Conservation (phyloP, 2,329 filamentous ascomycete species). For the Fusarium sambucinum region DNA sequence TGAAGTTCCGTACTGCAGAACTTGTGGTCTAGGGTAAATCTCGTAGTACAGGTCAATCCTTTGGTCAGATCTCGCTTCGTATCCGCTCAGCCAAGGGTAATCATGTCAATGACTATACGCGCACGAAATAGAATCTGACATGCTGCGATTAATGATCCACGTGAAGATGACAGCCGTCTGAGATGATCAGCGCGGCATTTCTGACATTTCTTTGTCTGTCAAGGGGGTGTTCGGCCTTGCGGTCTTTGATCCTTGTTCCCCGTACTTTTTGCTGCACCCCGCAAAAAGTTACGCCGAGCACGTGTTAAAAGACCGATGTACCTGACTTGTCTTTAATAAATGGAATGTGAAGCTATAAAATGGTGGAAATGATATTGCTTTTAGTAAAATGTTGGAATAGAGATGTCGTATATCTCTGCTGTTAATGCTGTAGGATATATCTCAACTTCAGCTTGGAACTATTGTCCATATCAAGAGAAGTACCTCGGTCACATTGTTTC, state of each 20-base stretch:
- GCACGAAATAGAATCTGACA: constrained; percentile 6
- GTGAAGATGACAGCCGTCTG: constrained; percentile 6
- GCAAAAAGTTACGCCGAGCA: constrained; percentile 19
- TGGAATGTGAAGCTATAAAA: background rate
- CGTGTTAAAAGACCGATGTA: constrained; percentile 8
- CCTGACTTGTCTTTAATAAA: background rate
- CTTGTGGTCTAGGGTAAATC: background rate
- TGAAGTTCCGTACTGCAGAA: background rate
- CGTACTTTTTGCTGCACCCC: constrained; percentile 30
- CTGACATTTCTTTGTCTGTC: constrained; percentile 5
- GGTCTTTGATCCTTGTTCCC: constrained; percentile 17
- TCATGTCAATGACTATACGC: background rate
- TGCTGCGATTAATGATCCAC: background rate
- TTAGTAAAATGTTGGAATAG: too few species aligned
- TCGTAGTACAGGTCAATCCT: background rate
- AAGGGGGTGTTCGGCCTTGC: constrained; percentile 2
- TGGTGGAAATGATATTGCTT: too few species aligned
- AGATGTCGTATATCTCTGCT: rapidly evolving
- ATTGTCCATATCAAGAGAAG: background rate
- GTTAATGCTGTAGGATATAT: background rate
- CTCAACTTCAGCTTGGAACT: too few species aligned
- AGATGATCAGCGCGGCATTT: constrained; percentile 6
- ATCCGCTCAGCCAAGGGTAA: constrained; percentile 5
- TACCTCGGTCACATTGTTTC: constrained; percentile 3
- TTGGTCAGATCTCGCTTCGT: background rate